A percentile compares a stretch with the other conserved stretches of the same genome.
phyloP scores from a whole-genome alignment of 2,329 filamentous ascomycete genomes.

The Periconia macrospinosa region DNA sequence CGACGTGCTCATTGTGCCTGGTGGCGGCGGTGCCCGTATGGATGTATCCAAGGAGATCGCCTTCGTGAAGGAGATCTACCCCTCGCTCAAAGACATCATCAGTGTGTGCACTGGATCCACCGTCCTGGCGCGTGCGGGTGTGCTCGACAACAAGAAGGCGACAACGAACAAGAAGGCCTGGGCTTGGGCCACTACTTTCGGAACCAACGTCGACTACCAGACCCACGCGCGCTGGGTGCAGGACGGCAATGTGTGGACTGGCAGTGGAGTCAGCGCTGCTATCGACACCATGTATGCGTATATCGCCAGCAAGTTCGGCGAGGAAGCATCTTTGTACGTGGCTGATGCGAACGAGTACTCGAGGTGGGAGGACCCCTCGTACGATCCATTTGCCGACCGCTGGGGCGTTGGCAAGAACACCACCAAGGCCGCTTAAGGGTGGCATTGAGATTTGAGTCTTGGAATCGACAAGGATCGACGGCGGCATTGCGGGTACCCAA shows the following conservation, averaged over 20 bases:
- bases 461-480: too few species aligned
- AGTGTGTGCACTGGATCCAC: slow-evolving; percentile 66
- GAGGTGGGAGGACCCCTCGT: slow-evolving; percentile 50
- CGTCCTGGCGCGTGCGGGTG: slow-evolving; percentile 57
- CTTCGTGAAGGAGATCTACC: slow-evolving; percentile 11
- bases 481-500: too few species aligned
- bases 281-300: slow-evolving; percentile 61
- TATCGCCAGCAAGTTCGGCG: slow-evolving; percentile 54
- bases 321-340: slow-evolving; percentile 48
- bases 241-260: slow-evolving; percentile 67
- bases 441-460: not conserved
- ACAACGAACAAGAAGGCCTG: slow-evolving; percentile 65
- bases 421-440: not conserved
- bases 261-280: slow-evolving; percentile 62
- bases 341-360: slow-evolving; percentile 59
- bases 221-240: slow-evolving; percentile 63
- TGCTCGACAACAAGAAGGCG: slow-evolving; percentile 60
- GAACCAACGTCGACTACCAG: slow-evolving; percentile 58
- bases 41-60: slow-evolving; percentile 8
- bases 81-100: slow-evolving; percentile 52
- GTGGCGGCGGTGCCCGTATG: slow-evolving; percentile 53
- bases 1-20: slow-evolving; percentile 65
- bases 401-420: slow-evolving; percentile 2
- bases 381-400: slow-evolving; percentile 56
- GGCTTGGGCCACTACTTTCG: slow-evolving; percentile 44